These are phyloP conservation scores for Blepharisma stoltei DNA, from an alignment of 73 alveolate species.

Conservation along the genomic window DNA sequence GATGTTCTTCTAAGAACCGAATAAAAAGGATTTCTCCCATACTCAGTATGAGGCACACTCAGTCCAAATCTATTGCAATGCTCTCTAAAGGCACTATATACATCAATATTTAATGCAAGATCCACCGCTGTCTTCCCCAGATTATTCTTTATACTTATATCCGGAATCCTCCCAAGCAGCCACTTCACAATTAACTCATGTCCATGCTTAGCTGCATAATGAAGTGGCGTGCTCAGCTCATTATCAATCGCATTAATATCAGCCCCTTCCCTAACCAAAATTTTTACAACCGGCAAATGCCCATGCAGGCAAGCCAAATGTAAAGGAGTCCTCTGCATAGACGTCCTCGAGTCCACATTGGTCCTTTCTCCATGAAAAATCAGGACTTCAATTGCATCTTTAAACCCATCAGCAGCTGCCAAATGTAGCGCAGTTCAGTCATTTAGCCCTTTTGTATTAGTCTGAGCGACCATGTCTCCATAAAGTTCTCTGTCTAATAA, in stretches of 20 bases:
- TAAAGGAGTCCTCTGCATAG: slow-evolving; percentile 64
- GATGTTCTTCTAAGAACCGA: background rate
- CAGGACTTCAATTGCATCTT: slow-evolving; percentile 39
- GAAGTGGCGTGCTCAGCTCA: slow-evolving; percentile 54
- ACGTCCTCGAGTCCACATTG: background rate
- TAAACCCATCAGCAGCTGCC: slow-evolving; percentile 59
- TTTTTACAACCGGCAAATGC: slow-evolving; percentile 59
- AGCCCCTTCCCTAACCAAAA: slow-evolving; percentile 37
- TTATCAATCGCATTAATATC: slow-evolving; percentile 41
- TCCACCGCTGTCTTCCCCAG: slow-evolving; percentile 72
- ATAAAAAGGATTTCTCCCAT: slow-evolving; percentile 5
- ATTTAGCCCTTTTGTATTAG: slow-evolving; percentile 53
- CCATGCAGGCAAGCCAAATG: slow-evolving; percentile 81
- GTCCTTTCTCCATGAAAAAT: slow-evolving; percentile 30
- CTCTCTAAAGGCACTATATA: slow-evolving; percentile 50
- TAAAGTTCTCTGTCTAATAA: slow-evolving; percentile 18
- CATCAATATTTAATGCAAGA: slow-evolving; percentile 65
- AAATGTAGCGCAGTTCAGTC: slow-evolving; percentile 72
- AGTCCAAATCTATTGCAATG: background rate
- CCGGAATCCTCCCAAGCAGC: slow-evolving; percentile 37
- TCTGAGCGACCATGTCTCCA: slow-evolving; percentile 28
- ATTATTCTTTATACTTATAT: slow-evolving; percentile 58
- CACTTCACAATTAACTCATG: slow-evolving; percentile 27
- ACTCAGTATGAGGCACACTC: background rate
- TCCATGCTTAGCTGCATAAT: slow-evolving; percentile 32